Conservation (phyloP, 2,329 filamentous ascomycete genomes). For the Byssochlamys sp. region DNA sequence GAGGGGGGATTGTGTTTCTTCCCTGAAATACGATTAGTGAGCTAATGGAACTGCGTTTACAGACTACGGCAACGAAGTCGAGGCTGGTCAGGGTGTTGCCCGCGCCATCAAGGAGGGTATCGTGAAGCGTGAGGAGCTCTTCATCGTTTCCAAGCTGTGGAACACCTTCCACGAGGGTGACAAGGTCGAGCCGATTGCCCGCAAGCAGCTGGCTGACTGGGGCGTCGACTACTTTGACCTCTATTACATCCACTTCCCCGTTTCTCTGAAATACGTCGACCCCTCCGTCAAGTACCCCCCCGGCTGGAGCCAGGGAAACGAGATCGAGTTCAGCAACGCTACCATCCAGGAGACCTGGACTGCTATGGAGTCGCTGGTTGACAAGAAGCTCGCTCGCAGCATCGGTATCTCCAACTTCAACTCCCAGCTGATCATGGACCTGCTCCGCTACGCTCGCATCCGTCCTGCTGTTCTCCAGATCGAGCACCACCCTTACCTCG, state of each 20-base stretch:
- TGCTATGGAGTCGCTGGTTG: conserved; percentile 67
- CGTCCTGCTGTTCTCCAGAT: conserved; percentile 71
- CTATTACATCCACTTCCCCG: conserved; percentile 81
- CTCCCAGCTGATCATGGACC: conserved; percentile 64
- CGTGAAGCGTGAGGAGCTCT: conserved; percentile 76
- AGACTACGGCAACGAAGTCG: conserved; percentile 79
- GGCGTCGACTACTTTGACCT: conserved; percentile 83
- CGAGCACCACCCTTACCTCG: conserved; percentile 82
- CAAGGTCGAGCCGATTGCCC: conserved; percentile 63
- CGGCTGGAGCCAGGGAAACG: conserved; percentile 58
- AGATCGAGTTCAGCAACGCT: conserved; percentile 56
- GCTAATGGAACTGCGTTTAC: conserved; percentile 1
- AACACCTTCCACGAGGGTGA: conserved; percentile 80
- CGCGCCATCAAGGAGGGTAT: conserved; percentile 72
- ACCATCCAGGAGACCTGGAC: conserved; percentile 73
- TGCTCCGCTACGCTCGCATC: conserved; percentile 67
- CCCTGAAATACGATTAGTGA: background rate
- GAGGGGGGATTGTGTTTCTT: background rate
- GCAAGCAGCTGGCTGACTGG: conserved; percentile 72
- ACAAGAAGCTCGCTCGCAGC: conserved; percentile 56
- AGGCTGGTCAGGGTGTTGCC: conserved; percentile 65
- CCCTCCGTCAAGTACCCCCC: conserved; percentile 70
- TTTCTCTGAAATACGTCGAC: conserved; percentile 76
- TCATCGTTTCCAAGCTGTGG: conserved; percentile 90
- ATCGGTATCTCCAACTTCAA: conserved; percentile 82